Evolutionary conservation across 176 grass and related monocot species (phyloP).

Genomic region (Phragmites australis): DNA sequence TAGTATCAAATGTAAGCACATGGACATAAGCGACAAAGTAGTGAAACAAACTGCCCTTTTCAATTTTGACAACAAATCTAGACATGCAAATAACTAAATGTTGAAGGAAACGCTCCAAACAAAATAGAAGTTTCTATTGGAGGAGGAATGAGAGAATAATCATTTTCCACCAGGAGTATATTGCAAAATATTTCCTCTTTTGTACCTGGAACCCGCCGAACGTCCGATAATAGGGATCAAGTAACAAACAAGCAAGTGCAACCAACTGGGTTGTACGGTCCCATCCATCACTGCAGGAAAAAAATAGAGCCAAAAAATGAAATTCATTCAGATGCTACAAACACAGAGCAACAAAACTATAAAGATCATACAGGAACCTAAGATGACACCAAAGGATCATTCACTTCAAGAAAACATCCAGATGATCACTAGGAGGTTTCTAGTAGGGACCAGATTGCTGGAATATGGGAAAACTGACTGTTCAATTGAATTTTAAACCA

Average conservation of each 20-base stretch:
- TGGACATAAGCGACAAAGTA: background rate
- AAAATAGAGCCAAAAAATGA: conserved; percentile 6
- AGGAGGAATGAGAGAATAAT: background rate
- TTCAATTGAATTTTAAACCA: background rate
- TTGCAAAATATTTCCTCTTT: background rate
- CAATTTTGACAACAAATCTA: background rate
- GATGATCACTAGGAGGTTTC: background rate
- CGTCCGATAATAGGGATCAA: conserved; percentile 97
- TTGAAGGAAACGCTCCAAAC: conserved; percentile 1
- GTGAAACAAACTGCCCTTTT: background rate
- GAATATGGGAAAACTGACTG: background rate
- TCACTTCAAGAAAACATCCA: background rate
- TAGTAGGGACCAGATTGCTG: background rate
- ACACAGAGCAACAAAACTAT: conserved; percentile 31
- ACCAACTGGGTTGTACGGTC: conserved; percentile 95
- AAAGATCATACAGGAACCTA: conserved; percentile 16
- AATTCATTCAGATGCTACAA: conserved; percentile 10
- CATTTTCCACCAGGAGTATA: conserved; percentile 2
- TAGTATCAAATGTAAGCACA: conserved; percentile 14
- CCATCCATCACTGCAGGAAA: conserved; percentile 88
- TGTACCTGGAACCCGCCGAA: conserved; percentile 95
- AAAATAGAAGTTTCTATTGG: conserved; percentile 22
- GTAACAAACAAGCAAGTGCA: conserved; percentile 82
- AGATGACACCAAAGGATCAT: conserved; percentile 14
- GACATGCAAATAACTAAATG: background rate